These are phyloP conservation scores for Silene coronaria DNA, from an alignment of 179 eudicot genomes.

Conservation along the genomic window DNA sequence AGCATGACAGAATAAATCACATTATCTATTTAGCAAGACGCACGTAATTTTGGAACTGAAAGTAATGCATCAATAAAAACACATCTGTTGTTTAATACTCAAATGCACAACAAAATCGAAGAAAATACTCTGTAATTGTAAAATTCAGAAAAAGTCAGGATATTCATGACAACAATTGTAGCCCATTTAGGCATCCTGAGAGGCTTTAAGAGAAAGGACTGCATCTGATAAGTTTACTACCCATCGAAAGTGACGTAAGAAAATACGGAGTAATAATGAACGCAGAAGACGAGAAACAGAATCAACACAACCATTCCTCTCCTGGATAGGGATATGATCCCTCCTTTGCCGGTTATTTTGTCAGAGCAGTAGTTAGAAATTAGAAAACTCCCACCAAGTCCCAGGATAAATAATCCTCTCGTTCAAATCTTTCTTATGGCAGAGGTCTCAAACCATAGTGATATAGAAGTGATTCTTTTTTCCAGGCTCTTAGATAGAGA, in stretches of 20 bases:
- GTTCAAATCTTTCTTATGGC: background rate
- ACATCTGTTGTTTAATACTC: background rate
- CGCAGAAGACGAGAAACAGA: background rate
- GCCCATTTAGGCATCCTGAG: no score
- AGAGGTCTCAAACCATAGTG: background rate
- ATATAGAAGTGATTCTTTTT: no score
- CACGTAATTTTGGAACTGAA: background rate
- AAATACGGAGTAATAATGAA: background rate
- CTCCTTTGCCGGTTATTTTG: background rate
- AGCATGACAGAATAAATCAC: background rate
- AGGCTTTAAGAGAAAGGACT: background rate
- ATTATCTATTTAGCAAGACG: background rate
- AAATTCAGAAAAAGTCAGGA: background rate
- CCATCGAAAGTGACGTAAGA: background rate
- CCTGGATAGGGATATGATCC: background rate
- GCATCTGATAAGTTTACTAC: background rate
- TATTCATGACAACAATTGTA: background rate
- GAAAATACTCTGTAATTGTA: background rate
- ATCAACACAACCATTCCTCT: background rate
- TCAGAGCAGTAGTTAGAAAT: background rate
- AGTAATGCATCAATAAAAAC: background rate
- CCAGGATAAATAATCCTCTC: background rate
- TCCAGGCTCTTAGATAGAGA: background rate
- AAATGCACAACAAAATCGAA: slow-evolving; percentile 1
- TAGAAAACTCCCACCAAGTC: background rate